Evolutionary conservation across 306 rosid species (phyloP).

Genomic region (Castanea mollissima): DNA sequence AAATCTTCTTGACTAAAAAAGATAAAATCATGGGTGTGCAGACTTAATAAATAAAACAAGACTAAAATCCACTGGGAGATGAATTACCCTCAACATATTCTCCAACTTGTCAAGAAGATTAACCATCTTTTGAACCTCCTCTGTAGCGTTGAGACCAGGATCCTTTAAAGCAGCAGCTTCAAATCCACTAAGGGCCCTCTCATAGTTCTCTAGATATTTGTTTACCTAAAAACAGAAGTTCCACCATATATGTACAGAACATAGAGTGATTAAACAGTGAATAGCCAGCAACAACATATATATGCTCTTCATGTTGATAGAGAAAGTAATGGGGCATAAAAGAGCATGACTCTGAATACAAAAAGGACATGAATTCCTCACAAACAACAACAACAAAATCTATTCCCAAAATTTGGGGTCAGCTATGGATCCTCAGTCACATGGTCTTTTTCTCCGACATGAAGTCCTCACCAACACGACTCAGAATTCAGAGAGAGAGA

Average conservation of each 20-base stretch:
- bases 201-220: slow-evolving; percentile 86
- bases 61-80: background rate
- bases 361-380: too few relatives aligned
- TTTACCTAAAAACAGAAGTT: slow-evolving; percentile 51
- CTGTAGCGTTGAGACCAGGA: slow-evolving; percentile 81
- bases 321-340: background rate
- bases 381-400: too few relatives aligned
- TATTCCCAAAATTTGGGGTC: too few relatives aligned
- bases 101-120: slow-evolving; percentile 81
- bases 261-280: background rate
- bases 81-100: slow-evolving; percentile 66
- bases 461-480: background rate
- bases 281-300: background rate
- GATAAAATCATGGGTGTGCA: background rate
- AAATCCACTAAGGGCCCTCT: slow-evolving; percentile 91
- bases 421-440: too few relatives aligned
- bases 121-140: slow-evolving; percentile 82
- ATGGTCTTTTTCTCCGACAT: too few relatives aligned
- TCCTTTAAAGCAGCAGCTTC: slow-evolving; percentile 95
- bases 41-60: background rate
- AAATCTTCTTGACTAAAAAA: background rate
- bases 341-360: background rate
- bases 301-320: background rate
- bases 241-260: background rate
- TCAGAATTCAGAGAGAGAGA: background rate